Evolutionary conservation across 768 basidiomycete genomes (phyloP).

Genomic region (Dictyophora rubrovolvata): DNA sequence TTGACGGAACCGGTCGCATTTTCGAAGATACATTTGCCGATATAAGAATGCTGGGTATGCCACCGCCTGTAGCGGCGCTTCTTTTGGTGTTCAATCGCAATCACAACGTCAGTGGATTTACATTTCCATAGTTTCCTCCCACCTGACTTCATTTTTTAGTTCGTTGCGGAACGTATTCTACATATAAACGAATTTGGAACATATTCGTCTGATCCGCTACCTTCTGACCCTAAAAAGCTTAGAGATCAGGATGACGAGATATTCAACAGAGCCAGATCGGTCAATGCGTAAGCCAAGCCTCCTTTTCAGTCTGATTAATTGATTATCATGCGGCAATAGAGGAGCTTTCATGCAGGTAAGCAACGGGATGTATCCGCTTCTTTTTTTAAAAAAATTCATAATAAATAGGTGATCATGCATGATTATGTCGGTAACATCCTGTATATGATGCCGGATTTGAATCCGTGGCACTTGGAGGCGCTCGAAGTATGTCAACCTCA

Average conservation of each 20-base stretch:
- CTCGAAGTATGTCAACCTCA: conserved; percentile 34
- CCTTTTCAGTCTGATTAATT: conserved; percentile 24
- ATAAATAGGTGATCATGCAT: conserved; percentile 49
- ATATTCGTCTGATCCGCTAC: conserved; percentile 22
- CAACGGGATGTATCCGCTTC: background rate
- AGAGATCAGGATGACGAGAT: conserved; percentile 63
- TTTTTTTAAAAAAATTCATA: conserved; percentile 11
- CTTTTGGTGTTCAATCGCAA: conserved; percentile 62
- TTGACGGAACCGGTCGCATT: conserved; percentile 60
- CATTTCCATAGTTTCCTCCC: background rate
- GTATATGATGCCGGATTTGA: conserved; percentile 53
- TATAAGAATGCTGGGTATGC: conserved; percentile 54
- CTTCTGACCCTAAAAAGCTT: conserved; percentile 8
- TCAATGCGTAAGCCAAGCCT: conserved; percentile 47
- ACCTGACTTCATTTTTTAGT: conserved; percentile 31
- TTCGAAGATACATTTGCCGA: conserved; percentile 66
- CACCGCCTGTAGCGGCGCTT: conserved; percentile 58
- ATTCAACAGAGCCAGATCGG: conserved; percentile 60
- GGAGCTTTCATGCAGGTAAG: conserved; percentile 14
- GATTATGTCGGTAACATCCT: conserved; percentile 73
- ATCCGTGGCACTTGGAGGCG: conserved; percentile 60
- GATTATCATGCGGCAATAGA: background rate
- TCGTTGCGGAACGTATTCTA: conserved; percentile 54
- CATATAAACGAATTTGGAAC: conserved; percentile 56
- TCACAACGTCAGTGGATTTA: conserved; percentile 46